Base-by-base conservation (phyloP, 208 protist genomes). In the Acanthamoeba healyi region DNA sequence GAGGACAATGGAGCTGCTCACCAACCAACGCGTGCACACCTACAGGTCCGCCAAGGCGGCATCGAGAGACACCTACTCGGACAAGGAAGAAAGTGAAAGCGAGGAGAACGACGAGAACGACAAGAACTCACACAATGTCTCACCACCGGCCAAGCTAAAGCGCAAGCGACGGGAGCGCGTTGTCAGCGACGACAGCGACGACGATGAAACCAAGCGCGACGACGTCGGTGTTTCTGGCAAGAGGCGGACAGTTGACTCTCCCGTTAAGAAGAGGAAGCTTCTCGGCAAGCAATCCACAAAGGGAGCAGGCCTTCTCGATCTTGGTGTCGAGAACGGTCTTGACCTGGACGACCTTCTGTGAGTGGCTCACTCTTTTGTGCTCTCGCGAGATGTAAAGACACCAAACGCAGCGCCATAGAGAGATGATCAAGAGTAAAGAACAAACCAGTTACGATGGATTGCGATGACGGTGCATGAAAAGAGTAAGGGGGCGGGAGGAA, bases 211-310 rank as follows among this genome's bases (percentile, higher is more conserved):
- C 54, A 24, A 61, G 54, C 54, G 54, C n/a, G 54, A 22, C 22
- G 2, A 6, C 7, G n/a, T 32, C 29, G 61, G n/a, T 34, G 14
- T n/a, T n/a, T n/a, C n/a, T n/a, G 36, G 61, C 29, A 38, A 3
- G 61, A 7, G 9, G 24, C 70, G 22, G 14, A 10, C 61, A 7
- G 38, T 29, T 17, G 70, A 3, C 22, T 81, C 70, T 14, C 70
- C 70, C 7, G 70, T 26, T 17, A 81, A 81, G 38, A 49, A 22
- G 70, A 81, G 70, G 70, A 81, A 81, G 70, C 61, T 67, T 15
- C n/a, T 67, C 1, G n/a, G 61, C 61, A 67, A 34, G 29, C n/a
- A n/a, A n/a, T n/a, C n/a, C n/a, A n/a, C n/a, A n/a, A n/a, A n/a
- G n/a, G n/a, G n/a, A n/a, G n/a, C n/a, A n/a, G n/a, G n/a, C n/a